phyloP scores from a whole-genome alignment of 2,329 filamentous ascomycete species.

The Blastomyces gilchristii region DNA sequence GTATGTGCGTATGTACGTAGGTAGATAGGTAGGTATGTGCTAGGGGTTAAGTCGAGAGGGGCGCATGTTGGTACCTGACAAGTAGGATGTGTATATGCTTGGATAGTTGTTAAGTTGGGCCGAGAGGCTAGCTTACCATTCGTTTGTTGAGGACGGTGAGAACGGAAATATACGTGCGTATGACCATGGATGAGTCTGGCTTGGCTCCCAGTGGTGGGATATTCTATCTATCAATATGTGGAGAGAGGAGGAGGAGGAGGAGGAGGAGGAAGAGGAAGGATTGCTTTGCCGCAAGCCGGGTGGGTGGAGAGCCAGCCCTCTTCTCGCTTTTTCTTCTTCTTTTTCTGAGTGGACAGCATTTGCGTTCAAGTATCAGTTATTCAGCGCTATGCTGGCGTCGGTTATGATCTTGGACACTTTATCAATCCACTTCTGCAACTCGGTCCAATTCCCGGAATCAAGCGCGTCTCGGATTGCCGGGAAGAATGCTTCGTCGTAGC shows the following conservation, averaged over 20 bases:
- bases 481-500: conserved; percentile 58
- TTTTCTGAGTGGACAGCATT: not conserved
- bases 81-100: not conserved
- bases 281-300: not conserved
- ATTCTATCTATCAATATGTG: not conserved
- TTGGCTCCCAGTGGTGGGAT: not conserved
- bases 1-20: not conserved
- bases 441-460: conserved; percentile 57
- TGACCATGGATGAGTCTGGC: not conserved
- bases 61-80: not conserved
- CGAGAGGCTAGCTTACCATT: not conserved
- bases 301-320: not conserved
- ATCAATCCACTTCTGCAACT: conserved; percentile 57
- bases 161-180: not conserved
- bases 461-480: conserved; percentile 78
- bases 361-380: conserved; percentile 13
- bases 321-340: not conserved
- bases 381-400: conserved; percentile 46
- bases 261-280: no score
- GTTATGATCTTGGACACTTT: conserved; percentile 61
- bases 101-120: not conserved
- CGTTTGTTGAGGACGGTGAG: no score
- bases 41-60: no score
- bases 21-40: not conserved
- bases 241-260: not conserved